Conservation (phyloP, 192 early-diverging fungal genomes). For the Ramicandelaber brevisporus region DNA sequence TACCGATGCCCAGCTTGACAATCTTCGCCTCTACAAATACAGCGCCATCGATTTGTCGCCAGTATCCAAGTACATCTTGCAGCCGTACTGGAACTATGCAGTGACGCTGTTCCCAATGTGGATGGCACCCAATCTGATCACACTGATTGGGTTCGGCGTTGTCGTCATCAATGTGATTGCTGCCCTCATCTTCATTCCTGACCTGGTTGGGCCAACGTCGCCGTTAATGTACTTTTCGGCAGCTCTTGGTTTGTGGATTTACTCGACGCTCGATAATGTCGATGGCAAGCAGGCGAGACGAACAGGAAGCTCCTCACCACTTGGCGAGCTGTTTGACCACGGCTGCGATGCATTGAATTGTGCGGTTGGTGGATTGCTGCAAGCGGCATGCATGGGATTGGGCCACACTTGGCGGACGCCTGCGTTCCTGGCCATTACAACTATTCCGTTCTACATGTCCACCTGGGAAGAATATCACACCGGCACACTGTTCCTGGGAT, state of each 20-base stretch:
- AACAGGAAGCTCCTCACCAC: constrained; percentile 45
- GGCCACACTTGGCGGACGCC: constrained; percentile 41
- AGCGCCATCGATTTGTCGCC: constrained; percentile 58
- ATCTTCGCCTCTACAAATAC: constrained; percentile 59
- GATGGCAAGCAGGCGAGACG: constrained; percentile 67
- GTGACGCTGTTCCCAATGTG: constrained; percentile 71
- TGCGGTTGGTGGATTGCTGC: constrained; percentile 42
- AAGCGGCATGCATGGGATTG: constrained; percentile 43
- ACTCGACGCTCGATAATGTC: constrained; percentile 75
- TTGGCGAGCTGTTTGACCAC: constrained; percentile 69
- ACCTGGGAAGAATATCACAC: constrained; percentile 86
- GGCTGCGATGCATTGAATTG: constrained; percentile 73
- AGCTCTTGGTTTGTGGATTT: constrained; percentile 57
- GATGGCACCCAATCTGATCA: constrained; percentile 80
- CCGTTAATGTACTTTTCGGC: constrained; percentile 49
- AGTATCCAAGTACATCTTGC: constrained; percentile 52
- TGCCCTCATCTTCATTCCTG: constrained; percentile 38
- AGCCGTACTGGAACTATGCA: constrained; percentile 76
- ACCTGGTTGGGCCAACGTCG: constrained; percentile 38
- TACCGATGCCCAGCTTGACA: constrained; percentile 32
- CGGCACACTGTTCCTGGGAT: constrained; percentile 54
- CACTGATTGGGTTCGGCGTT: constrained; percentile 50
- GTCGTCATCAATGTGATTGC: constrained; percentile 45
- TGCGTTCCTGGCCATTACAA: constrained; percentile 30
- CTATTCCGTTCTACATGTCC: constrained; percentile 56